Conservation (phyloP, 106 monocot genomes). For the Amphibolis antarctica region DNA sequence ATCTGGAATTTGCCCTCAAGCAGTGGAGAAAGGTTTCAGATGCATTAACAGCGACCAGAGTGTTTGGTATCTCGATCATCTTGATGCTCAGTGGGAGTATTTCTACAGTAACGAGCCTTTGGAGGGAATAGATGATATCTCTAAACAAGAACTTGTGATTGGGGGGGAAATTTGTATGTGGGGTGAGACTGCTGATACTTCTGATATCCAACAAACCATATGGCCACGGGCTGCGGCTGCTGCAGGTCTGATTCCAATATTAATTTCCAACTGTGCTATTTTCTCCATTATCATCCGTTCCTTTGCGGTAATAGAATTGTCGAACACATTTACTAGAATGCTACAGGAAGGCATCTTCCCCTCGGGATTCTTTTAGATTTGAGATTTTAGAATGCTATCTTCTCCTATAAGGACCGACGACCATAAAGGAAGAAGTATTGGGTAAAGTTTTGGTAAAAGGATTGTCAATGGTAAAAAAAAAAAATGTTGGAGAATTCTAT, state of each 20-base stretch:
- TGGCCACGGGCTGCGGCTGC: constrained; percentile 99
- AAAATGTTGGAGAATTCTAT: too few species aligned
- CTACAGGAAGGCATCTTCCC: too few species aligned
- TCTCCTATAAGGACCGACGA: too few species aligned
- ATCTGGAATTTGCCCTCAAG: constrained; percentile 82
- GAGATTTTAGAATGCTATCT: too few species aligned
- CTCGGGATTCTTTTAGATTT: too few species aligned
- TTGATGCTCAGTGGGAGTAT: constrained; percentile 75
- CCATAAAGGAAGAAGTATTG: too few species aligned
- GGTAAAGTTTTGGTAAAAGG: too few species aligned
- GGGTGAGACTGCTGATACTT: constrained; percentile 80
- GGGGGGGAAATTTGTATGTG: constrained; percentile 99
- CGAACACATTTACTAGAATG: too few species aligned
- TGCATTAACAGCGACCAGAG: constrained; percentile 95
- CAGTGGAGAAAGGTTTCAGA: constrained; percentile 71
- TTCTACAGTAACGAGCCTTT: constrained; percentile 73
- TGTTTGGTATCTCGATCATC: constrained; percentile 94
- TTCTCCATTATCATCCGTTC: too few species aligned
- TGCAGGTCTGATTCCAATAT: constrained; percentile 50
- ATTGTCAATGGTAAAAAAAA: too few species aligned
- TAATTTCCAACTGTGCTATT: neutral
- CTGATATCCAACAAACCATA: constrained; percentile 87
- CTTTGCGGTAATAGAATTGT: too few species aligned
- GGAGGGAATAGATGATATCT: constrained; percentile 57
- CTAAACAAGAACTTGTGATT: constrained; percentile 71